These are phyloP conservation scores for Verticillium longisporum DNA, from an alignment of 2,329 filamentous ascomycete genomes.

Conservation along the genomic window DNA sequence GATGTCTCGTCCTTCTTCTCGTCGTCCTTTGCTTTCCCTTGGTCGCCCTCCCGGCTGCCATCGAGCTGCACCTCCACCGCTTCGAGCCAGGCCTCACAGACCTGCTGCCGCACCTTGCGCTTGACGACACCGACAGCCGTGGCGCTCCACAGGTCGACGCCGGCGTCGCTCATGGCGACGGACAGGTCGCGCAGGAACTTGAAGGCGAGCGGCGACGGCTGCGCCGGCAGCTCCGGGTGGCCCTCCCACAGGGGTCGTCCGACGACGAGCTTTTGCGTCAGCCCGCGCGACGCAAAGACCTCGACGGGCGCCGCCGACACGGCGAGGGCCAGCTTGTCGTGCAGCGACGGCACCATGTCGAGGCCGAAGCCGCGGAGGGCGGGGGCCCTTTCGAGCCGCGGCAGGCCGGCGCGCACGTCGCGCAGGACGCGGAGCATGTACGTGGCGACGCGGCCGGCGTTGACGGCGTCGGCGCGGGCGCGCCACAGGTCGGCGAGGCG, in stretches of 20 bases:
- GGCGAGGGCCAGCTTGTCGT: conserved; percentile 50
- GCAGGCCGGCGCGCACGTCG: conserved; percentile 63
- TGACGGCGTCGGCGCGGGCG: conserved; percentile 33
- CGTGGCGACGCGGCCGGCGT: conserved; percentile 47
- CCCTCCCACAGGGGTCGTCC: conserved; percentile 70
- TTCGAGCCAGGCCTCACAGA: conserved; percentile 43
- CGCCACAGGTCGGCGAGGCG: conserved; percentile 46
- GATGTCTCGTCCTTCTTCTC: too few species aligned
- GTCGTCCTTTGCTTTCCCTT: conserved; percentile 4
- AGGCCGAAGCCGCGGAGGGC: conserved; percentile 52
- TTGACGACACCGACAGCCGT: conserved; percentile 60
- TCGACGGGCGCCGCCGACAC: conserved; percentile 44
- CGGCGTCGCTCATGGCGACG: conserved; percentile 60
- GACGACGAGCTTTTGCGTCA: conserved; percentile 41
- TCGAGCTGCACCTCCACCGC: conserved; percentile 25
- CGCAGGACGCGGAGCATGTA: conserved; percentile 70
- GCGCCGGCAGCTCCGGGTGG: conserved; percentile 63
- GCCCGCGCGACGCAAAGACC: conserved; percentile 32
- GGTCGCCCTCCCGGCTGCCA: conserved; percentile 11
- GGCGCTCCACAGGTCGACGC: conserved; percentile 76
- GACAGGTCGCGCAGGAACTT: conserved; percentile 62
- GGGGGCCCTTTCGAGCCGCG: conserved; percentile 37
- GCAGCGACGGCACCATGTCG: conserved; percentile 55
- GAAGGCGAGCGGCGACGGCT: conserved; percentile 71
- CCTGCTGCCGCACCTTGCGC: conserved; percentile 38